Evolutionary conservation across 306 rosid species (phyloP).

Genomic region (Sesbania bispinosa): DNA sequence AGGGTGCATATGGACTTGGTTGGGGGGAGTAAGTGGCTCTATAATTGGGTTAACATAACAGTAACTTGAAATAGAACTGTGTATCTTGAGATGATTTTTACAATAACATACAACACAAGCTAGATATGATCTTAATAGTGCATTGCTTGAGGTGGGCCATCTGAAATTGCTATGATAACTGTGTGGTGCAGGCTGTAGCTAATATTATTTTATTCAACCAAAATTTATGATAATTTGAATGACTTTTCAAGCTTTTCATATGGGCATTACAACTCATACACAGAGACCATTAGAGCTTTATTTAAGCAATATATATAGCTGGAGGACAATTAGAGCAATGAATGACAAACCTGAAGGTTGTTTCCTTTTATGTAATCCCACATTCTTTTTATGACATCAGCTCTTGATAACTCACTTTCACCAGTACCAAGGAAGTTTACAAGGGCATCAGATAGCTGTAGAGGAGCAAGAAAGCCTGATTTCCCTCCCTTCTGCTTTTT

Average conservation of each 20-base stretch:
- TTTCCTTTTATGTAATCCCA: conserved; percentile 78
- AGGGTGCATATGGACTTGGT: not conserved
- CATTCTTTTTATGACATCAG: conserved; percentile 65
- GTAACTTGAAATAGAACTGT: not conserved
- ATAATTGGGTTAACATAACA: not conserved
- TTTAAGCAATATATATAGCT: not conserved
- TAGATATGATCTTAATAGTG: not conserved
- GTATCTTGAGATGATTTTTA: not conserved
- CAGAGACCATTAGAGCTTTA: not conserved
- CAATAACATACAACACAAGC: not conserved
- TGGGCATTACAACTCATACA: not conserved
- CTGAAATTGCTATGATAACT: not conserved
- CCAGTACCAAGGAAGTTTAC: conserved; percentile 67
- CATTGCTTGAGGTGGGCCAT: not conserved
- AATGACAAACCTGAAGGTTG: conserved; percentile 69
- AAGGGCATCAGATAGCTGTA: conserved; percentile 71
- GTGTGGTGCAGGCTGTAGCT: not conserved
- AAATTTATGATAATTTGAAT: not conserved
- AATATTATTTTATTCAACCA: not conserved
- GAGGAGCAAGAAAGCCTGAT: conserved; percentile 76
- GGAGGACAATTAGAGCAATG: conserved; percentile 19
- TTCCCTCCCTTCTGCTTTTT: conserved; percentile 67
- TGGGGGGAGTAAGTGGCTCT: not conserved
- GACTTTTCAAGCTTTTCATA: conserved; percentile 4
- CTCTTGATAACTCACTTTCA: conserved; percentile 58